Conservation (phyloP, 225 moss, liverwort and hornwort genomes). For the Climacium dendroides region DNA sequence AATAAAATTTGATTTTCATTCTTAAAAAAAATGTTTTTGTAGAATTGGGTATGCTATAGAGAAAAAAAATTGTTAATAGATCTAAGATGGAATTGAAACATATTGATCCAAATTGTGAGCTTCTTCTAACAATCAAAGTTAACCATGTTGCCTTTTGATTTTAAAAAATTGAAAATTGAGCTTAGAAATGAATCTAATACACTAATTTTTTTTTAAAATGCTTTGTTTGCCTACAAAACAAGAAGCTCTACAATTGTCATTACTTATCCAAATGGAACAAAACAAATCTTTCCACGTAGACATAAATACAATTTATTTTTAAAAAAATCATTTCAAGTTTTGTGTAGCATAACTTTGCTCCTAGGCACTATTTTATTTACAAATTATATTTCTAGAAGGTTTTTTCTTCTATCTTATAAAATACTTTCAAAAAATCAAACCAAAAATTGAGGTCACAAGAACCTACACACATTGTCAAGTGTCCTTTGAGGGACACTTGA, state of each 20-base stretch:
- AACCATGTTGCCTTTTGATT: not conserved
- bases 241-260: not conserved
- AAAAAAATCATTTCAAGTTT: not conserved
- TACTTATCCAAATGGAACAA: not conserved
- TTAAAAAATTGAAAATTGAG: not conserved
- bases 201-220: not conserved
- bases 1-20: not conserved
- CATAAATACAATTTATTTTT: not conserved
- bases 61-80: accelerated
- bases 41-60: not conserved
- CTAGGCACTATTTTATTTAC: accelerated
- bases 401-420: not conserved
- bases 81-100: not conserved
- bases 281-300: not conserved
- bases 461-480: accelerated
- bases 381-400: not conserved
- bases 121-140: not conserved
- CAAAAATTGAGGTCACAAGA: not conserved
- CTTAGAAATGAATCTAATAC: not conserved
- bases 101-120: not conserved
- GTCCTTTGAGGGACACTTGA: not conserved
- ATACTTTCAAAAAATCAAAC: not conserved
- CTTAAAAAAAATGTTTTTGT: not conserved
- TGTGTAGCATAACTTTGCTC: not conserved
- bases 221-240: not conserved